Percentiles rank a stretch among this genome's conserved stretches.
These are phyloP conservation scores for Komagataella pseudopastoris DNA, from an alignment of 805 yeast genomes.

Conservation along the genomic window DNA sequence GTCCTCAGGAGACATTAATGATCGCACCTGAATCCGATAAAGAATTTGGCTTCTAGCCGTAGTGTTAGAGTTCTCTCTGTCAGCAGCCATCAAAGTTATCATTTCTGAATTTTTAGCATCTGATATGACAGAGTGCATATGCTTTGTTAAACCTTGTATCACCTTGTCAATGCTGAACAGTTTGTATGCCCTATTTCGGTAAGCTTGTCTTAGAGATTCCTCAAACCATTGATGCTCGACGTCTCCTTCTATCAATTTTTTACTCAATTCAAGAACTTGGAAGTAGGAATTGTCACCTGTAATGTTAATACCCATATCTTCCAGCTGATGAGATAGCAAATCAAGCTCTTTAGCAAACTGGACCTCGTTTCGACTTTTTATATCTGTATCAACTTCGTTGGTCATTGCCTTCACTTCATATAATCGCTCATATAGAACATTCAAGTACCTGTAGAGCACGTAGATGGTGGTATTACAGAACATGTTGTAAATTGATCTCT, in stretches of 20 bases:
- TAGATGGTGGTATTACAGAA: slow-evolving; percentile 85
- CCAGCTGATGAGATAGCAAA: slow-evolving; percentile 65
- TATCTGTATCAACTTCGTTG: slow-evolving; percentile 57
- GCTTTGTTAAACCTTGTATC: slow-evolving; percentile 70
- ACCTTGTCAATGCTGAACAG: slow-evolving; percentile 90
- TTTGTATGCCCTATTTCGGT: slow-evolving; percentile 85
- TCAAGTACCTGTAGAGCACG: slow-evolving; percentile 76
- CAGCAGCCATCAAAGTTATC: slow-evolving; percentile 69
- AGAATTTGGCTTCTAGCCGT: slow-evolving; percentile 80
- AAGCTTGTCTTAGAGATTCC: slow-evolving; percentile 90
- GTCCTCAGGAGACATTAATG: slow-evolving; percentile 69
- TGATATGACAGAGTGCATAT: slow-evolving; percentile 70
- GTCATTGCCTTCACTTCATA: slow-evolving; percentile 64
- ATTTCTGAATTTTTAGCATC: slow-evolving; percentile 76
- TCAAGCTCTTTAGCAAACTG: slow-evolving; percentile 82
- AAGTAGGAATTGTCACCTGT: slow-evolving; percentile 57
- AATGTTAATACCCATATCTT: slow-evolving; percentile 68
- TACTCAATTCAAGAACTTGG: slow-evolving; percentile 67
- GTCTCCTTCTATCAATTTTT: slow-evolving; percentile 73
- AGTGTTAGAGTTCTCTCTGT: slow-evolving; percentile 49
- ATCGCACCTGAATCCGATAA: slow-evolving; percentile 79
- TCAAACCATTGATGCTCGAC: slow-evolving; percentile 92
- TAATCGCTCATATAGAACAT: slow-evolving; percentile 70
- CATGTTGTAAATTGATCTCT: slow-evolving; percentile 51
- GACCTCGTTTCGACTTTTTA: slow-evolving; percentile 46